Evolutionary conservation across 495 filamentous ascomycete genomes (phyloP).

Genomic region (Bombardia bombarda): DNA sequence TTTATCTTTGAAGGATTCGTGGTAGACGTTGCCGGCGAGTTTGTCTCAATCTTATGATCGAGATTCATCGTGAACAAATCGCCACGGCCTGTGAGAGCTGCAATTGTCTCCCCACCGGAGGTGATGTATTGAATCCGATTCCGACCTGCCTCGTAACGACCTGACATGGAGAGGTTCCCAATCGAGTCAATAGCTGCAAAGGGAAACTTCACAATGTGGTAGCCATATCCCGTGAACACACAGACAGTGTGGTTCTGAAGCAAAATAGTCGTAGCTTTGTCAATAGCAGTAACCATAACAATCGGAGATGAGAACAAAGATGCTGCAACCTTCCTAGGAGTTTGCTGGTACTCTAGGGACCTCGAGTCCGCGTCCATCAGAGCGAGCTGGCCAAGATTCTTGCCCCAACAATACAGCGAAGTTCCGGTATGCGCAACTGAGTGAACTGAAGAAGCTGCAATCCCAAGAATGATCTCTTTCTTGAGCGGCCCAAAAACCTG

Average conservation of each 20-base stretch:
- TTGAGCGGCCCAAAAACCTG: conserved; percentile 91
- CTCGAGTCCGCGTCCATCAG: conserved; percentile 91
- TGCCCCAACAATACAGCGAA: conserved; percentile 88
- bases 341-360: conserved; percentile 72
- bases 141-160: conserved; percentile 53
- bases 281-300: conserved; percentile 75
- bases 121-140: conserved; percentile 68
- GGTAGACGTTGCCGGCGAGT: conserved; percentile 58
- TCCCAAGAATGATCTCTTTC: conserved; percentile 70
- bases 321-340: conserved; percentile 78
- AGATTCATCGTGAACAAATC: conserved; percentile 78
- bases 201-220: conserved; percentile 76
- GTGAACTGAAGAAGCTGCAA: conserved; percentile 86
- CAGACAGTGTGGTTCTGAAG: conserved; percentile 83
- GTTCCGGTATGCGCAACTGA: conserved; percentile 77
- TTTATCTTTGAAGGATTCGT: conserved; percentile 84
- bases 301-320: conserved; percentile 76
- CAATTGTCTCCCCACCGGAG: conserved; percentile 82
- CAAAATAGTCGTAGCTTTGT: conserved; percentile 78
- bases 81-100: conserved; percentile 71
- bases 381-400: conserved; percentile 91
- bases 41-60: conserved; percentile 53
- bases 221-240: conserved; percentile 90
- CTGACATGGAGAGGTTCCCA: conserved; percentile 53
- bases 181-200: conserved; percentile 61